Evolutionary conservation across 441 rosid genomes (phyloP), one percentile per base, ranked within the genome.

Genomic region (Pelargonium fulgidum): DNA sequence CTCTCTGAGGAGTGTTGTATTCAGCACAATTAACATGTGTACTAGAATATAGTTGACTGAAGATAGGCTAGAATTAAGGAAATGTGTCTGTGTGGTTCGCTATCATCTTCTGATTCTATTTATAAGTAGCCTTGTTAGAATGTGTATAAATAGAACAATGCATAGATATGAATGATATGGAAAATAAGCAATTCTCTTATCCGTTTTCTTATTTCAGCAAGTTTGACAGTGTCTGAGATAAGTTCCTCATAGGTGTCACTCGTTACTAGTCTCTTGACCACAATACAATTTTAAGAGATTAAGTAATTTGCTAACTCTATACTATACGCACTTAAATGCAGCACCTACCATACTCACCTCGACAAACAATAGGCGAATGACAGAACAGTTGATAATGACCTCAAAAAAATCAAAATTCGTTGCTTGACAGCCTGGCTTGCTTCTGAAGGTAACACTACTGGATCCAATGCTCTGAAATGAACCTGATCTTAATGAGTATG

Each of bases 331-430:
- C 58, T 66, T 67, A 41, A 72, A 19, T 54, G 14, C 66, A 54
- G 3, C 67, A 74, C 22, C 71, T 74, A 74, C 17, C 61, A 75
- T 10, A 36, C 85, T 78, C 78, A 86, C 93, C 89, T 82, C 73
- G 93, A 88, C 68, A 86, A 80, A 77, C 88, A 88, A 76, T 68
- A 85, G 66, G 88, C 84, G 80, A 88, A 88, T 68, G 86, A 86
- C 79, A 88, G 79, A 64, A 88, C 86, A 6, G 89, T 79, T 36
- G 93, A 83, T 52, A 86, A 78, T 64, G 91, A 81, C 62, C 79
- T 77, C 61, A 77, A 81, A 80, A 88, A 88, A 74, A 70, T 79
- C 68, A 86, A 75, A 75, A 88, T 78, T 17, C 93, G 90, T 58
- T 84, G 87, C 84, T 86, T 88, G 69, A 86, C 68, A 72, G 78